These are phyloP conservation scores for Raphanus hybrid DNA, from an alignment of 441 rosid genomes.

Conservation along the genomic window DNA sequence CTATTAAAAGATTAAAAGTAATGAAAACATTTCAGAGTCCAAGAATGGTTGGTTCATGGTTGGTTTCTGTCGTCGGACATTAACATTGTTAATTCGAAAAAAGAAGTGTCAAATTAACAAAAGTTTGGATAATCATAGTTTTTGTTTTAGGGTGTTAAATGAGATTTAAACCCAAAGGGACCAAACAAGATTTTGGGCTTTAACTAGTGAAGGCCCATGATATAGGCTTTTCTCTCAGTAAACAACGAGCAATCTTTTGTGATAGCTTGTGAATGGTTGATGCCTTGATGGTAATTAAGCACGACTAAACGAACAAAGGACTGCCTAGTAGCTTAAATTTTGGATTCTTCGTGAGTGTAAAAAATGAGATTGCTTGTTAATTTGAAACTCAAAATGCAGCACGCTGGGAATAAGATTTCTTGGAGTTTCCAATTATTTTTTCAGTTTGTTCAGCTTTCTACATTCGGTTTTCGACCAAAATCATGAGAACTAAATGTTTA, in stretches of 20 bases:
- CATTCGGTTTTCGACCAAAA: background rate
- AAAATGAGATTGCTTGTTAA: background rate
- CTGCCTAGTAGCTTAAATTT: background rate
- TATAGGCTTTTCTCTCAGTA: background rate
- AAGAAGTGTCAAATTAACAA: background rate
- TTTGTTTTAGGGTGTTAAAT: background rate
- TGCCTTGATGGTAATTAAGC: background rate
- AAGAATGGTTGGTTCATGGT: too few relatives aligned
- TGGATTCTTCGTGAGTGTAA: background rate
- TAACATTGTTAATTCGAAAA: too few relatives aligned
- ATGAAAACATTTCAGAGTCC: too few relatives aligned
- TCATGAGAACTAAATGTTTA: background rate
- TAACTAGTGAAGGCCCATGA: constrained; percentile 13
- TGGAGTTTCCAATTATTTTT: background rate
- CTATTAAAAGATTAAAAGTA: too few relatives aligned
- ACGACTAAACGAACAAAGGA: background rate
- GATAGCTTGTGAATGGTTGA: background rate
- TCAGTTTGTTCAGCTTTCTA: background rate
- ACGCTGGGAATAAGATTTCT: background rate
- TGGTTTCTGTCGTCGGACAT: too few relatives aligned
- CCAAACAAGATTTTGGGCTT: constrained; percentile 5
- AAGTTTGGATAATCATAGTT: background rate
- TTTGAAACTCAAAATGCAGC: background rate
- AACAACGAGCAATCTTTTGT: background rate
- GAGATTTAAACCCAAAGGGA: background rate